Evolutionary conservation across 129 eudicot genomes (phyloP), one percentile per base, ranked within the genome.

Genomic region (Escallonia herrerae): DNA sequence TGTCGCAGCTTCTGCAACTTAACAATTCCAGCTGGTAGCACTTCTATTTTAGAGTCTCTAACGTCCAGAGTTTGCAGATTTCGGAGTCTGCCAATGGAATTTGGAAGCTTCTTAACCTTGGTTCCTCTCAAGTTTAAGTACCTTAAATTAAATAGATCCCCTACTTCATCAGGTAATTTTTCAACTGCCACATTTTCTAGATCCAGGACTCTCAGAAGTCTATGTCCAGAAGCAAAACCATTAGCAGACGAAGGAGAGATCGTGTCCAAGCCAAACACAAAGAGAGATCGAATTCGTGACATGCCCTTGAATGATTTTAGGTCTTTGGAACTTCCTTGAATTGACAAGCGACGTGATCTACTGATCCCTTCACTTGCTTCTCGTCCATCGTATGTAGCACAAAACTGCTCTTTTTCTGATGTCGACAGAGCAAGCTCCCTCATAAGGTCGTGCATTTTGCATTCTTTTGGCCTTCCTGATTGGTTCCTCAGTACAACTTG

Each of bases 381-480:
- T 53, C 14, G 22, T 14, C 13, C 3, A 33, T 57, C 53, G 6
- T 40, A 6, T 58, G 8, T 41, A 15, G 43, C 39, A 40, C 47
- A 37, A 15, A 58, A 58, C 8, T 49, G 46, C n/a, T 22, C 55
- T 7, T 46, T 52, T 22, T 38, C 52, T 12, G n/a, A 74, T 22
- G 43, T 58, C 0, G 40, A 62, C 51, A 51, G 72, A 22, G 74
- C 74, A 55, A 74, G 63, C 69, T 74, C 69, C 52, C 69, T 63
- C 42, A 74, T 62, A 37, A 74, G 52, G 48, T 62, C 74, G 41
- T 67, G 74, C 64, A 74, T 53, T 46, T 67, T 67, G 48, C 69
- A 74, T 6, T 0, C 33, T 48, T 58, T 58, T 37, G 45, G 6
- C 8, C 45, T 39, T 12, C 38, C 38, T 3, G 6, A 58, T 5